Conservation (phyloP, 305 asterid genomes). For the Ilex paraguariensis region DNA sequence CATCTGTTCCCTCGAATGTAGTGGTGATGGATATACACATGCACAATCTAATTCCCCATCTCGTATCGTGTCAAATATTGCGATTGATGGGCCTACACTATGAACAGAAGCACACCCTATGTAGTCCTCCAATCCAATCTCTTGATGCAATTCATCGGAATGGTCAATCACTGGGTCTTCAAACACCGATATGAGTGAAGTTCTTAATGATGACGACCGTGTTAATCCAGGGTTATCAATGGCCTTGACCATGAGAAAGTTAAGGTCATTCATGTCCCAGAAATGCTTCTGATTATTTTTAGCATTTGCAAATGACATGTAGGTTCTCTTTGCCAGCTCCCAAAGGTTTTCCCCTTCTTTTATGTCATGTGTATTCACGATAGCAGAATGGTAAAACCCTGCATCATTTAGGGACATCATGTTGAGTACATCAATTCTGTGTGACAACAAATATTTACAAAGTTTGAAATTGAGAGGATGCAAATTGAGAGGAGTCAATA, state of each 20-base stretch:
- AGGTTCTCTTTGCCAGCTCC: constrained; percentile 59
- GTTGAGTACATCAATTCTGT: not conserved
- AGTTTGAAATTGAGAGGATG: too few relatives aligned
- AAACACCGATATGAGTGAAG: constrained; percentile 66
- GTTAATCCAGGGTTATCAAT: constrained; percentile 86
- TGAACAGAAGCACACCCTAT: constrained; percentile 59
- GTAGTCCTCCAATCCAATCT: constrained; percentile 48
- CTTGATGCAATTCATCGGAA: constrained; percentile 17
- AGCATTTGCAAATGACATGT: constrained; percentile 43
- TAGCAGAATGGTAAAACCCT: constrained; percentile 95
- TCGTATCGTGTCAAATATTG: constrained; percentile 50
- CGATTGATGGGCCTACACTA: constrained; percentile 69
- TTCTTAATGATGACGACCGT: constrained; percentile 60
- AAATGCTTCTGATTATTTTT: constrained; percentile 75
- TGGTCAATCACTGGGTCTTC: constrained; percentile 56
- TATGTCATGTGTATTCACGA: constrained; percentile 62
- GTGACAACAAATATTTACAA: too few relatives aligned
- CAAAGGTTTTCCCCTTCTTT: constrained; percentile 60
- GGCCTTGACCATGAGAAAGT: constrained; percentile 87
- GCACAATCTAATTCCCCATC: constrained; percentile 52
- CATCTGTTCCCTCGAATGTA: constrained; percentile 66
- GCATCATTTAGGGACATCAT: constrained; percentile 17
- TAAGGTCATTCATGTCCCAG: constrained; percentile 72
- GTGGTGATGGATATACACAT: constrained; percentile 59
- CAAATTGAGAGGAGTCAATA: too few relatives aligned